These are phyloP conservation scores for Ceratobasidium sp. DNA, from an alignment of 1,284 basidiomycete genomes.

Conservation along the genomic window DNA sequence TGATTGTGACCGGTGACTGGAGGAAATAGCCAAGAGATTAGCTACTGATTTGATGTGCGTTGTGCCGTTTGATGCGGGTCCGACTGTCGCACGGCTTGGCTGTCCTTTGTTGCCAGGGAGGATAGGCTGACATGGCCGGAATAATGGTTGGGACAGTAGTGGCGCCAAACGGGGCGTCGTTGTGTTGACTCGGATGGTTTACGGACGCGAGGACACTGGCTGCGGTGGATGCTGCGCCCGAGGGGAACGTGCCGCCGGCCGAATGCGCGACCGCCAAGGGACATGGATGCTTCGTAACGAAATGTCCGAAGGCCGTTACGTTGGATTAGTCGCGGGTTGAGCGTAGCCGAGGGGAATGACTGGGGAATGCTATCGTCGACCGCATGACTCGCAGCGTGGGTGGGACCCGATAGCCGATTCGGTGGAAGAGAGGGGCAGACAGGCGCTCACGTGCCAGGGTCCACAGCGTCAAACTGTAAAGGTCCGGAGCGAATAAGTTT, in stretches of 20 bases:
- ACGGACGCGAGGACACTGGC: constrained; percentile 29
- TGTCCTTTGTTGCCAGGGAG: not conserved
- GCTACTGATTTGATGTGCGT: constrained; percentile 40
- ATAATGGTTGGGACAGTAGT: constrained; percentile 23
- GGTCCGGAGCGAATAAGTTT: not conserved
- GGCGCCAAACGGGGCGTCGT: constrained; percentile 40
- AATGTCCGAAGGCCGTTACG: constrained; percentile 39
- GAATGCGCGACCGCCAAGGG: constrained; percentile 37
- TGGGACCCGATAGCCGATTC: not conserved
- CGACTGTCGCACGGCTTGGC: constrained; percentile 34
- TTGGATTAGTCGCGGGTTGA: constrained; percentile 35
- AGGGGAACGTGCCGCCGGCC: constrained; percentile 30
- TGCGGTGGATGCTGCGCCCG: constrained; percentile 42
- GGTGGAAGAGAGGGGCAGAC: not conserved
- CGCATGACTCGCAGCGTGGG: not conserved
- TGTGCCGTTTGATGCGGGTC: constrained; percentile 41
- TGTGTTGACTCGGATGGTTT: constrained; percentile 33
- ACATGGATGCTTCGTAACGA: constrained; percentile 26
- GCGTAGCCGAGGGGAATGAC: not conserved
- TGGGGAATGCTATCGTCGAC: too few relatives aligned
- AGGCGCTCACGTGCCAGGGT: not conserved
- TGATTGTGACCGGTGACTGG: constrained; percentile 41
- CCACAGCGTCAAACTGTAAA: not conserved
- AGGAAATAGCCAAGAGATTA: constrained; percentile 47
- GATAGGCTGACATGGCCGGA: not conserved